Base-by-base conservation (phyloP, 257 asterid species). In the Nicotiana attenuata region DNA sequence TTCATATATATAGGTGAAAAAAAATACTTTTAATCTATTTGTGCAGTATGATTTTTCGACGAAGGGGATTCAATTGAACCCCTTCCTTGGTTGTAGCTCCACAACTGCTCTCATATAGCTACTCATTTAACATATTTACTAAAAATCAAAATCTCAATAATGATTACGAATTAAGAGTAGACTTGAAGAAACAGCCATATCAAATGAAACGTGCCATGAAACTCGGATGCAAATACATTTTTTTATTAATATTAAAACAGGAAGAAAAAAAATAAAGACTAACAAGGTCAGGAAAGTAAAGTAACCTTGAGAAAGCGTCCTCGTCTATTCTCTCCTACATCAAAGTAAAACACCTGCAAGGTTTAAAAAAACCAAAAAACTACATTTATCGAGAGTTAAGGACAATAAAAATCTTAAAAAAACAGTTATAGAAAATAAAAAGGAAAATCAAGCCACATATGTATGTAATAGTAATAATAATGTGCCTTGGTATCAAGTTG, bases 221-320 rank as follows among this genome's bases (percentile, higher is more conserved):
- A 33, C 53, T 0, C 3, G 56, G 28, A 26, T 33, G 53, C 0
- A 67, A 19, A 35, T 2, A 10, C 10, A 67, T 28, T 35, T 67
- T 67, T 35, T 10, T 14, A 68, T 68, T 68, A 68, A 19, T 29
- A 38, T 4, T 19, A 68, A 38, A 68, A n/a, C n/a, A 68, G n/a
- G 41, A 38, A 38, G 7, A 38, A 50, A 50, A 71, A 20, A n/a
- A 41, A 29, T 35, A 79, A 63, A 79, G 29, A 0, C 5, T 52
- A 35, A 38, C 56, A 71, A 76, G 71, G 68, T 45, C 29, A 76
- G 13, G 28, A 47, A 77, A 33, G 33, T 76, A 79, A 78, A 88
- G 86, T 87, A 78, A 95, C 99, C 91, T 94, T 96, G 77, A 96
- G 97, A 85, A 96, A 96, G 66, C 99, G 97, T 13, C 99, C 99